Percentiles rank a stretch among this genome's conserved stretches.
Evolutionary conservation across 139 green algal species (phyloP).

Genomic region (Cymbomonas tetramitiformis): DNA sequence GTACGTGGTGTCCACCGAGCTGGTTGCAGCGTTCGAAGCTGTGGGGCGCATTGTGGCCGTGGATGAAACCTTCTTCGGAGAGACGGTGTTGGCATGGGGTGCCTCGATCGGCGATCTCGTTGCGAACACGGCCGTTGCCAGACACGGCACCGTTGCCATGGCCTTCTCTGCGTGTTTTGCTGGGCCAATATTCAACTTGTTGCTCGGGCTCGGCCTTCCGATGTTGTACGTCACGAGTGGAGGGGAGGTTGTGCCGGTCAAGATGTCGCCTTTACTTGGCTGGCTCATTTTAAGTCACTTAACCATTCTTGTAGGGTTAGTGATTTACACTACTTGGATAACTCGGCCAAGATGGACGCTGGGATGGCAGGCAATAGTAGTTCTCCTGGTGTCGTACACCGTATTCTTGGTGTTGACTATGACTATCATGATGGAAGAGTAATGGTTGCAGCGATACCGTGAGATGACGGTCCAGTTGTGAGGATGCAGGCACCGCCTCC

Average conservation of each 20-base stretch:
- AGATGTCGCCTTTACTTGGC: too few relatives aligned
- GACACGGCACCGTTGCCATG: constrained; percentile 42
- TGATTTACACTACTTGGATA: too few relatives aligned
- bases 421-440: too few relatives aligned
- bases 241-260: not conserved
- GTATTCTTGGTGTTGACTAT: too few relatives aligned
- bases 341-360: too few relatives aligned
- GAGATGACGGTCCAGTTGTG: too few relatives aligned
- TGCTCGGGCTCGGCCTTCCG: constrained; percentile 40
- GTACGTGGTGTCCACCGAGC: constrained; percentile 1
- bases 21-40: constrained; percentile 2
- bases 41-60: constrained; percentile 6
- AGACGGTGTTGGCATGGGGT: constrained; percentile 69
- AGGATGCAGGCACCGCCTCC: too few relatives aligned
- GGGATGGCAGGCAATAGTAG: too few relatives aligned
- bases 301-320: too few relatives aligned
- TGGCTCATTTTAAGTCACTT: too few relatives aligned
- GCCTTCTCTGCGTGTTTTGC: constrained; percentile 79
- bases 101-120: constrained; percentile 72
- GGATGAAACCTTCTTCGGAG: constrained; percentile 19
- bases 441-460: too few relatives aligned
- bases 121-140: constrained; percentile 62
- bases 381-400: too few relatives aligned
- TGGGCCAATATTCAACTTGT: constrained; percentile 77
- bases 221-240: not conserved